Percentiles rank a stretch among this genome's conserved stretches.
phyloP scores from a whole-genome alignment of 805 yeast genomes.

The Suhomyces sp. region DNA sequence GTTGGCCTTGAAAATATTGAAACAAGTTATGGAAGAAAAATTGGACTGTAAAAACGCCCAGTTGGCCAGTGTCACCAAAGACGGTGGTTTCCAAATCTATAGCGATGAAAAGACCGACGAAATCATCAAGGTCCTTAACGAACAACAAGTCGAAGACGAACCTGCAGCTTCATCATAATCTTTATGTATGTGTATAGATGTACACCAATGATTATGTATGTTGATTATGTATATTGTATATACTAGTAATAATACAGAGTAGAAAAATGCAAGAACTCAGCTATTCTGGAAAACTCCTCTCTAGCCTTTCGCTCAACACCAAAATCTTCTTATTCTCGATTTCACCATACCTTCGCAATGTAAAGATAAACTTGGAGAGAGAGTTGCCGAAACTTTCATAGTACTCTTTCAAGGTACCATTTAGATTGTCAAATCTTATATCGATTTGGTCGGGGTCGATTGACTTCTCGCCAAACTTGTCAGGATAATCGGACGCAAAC shows the following conservation, averaged over 20 bases:
- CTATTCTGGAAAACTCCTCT: slow-evolving; percentile 29
- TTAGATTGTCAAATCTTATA: slow-evolving; percentile 40
- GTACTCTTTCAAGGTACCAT: slow-evolving; percentile 40
- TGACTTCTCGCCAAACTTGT: slow-evolving; percentile 35
- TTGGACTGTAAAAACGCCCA: slow-evolving; percentile 93
- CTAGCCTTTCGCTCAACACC: slow-evolving; percentile 42
- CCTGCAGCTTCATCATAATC: slow-evolving; percentile 1
- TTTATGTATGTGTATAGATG: neutral
- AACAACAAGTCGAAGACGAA: slow-evolving; percentile 52
- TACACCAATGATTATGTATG: neutral
- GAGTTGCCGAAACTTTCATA: slow-evolving; percentile 44
- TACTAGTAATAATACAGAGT: slow-evolving; percentile 2
- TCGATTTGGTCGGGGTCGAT: slow-evolving; percentile 40
- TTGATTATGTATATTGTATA: neutral
- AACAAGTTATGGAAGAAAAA: slow-evolving; percentile 99
- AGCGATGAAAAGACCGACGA: slow-evolving; percentile 77
- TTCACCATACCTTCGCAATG: slow-evolving; percentile 47
- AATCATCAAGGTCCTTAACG: slow-evolving; percentile 74
- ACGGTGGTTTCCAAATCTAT: slow-evolving; percentile 82
- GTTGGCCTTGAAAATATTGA: slow-evolving; percentile 80
- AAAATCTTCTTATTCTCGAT: slow-evolving; percentile 47
- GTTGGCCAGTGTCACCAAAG: slow-evolving; percentile 86
- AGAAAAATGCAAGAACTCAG: neutral
- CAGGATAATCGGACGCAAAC: slow-evolving; percentile 31
- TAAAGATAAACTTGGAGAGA: slow-evolving; percentile 44